Base-by-base conservation (phyloP, 768 basidiomycete species). In the Amyloporia xantha region DNA sequence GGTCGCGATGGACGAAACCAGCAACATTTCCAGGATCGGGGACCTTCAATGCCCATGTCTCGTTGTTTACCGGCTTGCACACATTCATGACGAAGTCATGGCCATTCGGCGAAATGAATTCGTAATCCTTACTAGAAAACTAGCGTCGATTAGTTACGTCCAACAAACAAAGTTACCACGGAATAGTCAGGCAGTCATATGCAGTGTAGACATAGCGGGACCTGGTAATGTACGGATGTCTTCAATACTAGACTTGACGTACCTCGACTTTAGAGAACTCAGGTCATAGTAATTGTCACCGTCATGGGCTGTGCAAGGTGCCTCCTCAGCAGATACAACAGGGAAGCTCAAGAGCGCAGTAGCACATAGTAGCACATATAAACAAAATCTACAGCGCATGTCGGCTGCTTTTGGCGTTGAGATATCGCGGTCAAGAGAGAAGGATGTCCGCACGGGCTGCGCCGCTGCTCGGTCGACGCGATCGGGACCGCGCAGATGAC, bases 271-370 rank as follows among this genome's bases (percentile, higher is more conserved):
- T 33, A 90, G 73, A 17, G 78, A 69, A 57, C 68, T 86, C 42
- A 90, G 66, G 62, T 89, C 82, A 52, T 81, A 90, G 64, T 71
- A 84, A 27, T 76, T 77, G 23, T 76, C 78, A 26, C 72, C 68
- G 17, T 75, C 69, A 54, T 75, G 76, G 1, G 73, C 59, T 1
- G 82, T 83, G 57, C 86, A 89, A n/a, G 79, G 71, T 40, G 73
- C 72, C 13, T 86, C 82, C 23, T 61, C 62, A 43, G 69, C 66
- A 3, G 13, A 19, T 3, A 38, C 51, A 11, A 33, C 35, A 4
- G 40, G 59, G 33, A 27, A 47, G 56, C 15, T 28, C 17, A 49
- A 47, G 15, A 46, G 51, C 36, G 51, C 37, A n/a, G n/a, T n/a
- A n/a, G n/a, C n/a, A n/a, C n/a, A n/a, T n/a, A n/a, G n/a, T n/a